Evolutionary conservation across 2,329 filamentous ascomycete species (phyloP), one percentile per base, ranked within the genome.

Genomic region (Scedosporium boydii): DNA sequence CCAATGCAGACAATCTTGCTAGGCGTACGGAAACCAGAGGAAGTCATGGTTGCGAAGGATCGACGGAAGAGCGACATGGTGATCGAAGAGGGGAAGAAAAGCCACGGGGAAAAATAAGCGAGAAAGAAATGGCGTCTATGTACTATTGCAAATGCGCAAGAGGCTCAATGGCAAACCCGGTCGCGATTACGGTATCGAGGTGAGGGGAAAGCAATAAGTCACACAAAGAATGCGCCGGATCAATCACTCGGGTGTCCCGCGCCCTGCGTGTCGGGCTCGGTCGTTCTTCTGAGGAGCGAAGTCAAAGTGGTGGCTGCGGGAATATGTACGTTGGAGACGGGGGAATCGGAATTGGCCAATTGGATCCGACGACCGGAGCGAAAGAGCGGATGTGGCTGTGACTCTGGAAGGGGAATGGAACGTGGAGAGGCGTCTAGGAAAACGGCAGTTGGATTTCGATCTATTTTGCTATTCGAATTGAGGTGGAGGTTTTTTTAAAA

Each of bases 1-100:
- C 92, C 91, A 72, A 98, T 96, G 77, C 93, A 97, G 73, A 96
- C 89, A 62, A 96, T 85, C 81, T 96, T 91, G 65, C 83, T 80
- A 26, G 84, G 84, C 60, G 80, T 77, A 70, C 77, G 81, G 62
- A 84, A 77, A 63, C 78, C 77, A 67, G 76, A 73, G 51, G 78
- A 71, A 46, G 75, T 74, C 72, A 74, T 67, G 16, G 69, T 75
- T 64, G 72, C 73, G 69, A 77, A 71, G 65, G 73, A 70, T 62
- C 74, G 69, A 67, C 74, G 68, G 38, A 77, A 66, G 41, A 66
- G 71, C 66, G 72, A 73, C 75, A 77, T 77, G 42, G 34, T 69
- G 67, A 59, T 44, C 4, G 23, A 6, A 6, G 58, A 48, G 18
- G 56, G 55, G 48, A 26, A 16, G 6, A 21, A 21, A 51, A n/a